These are phyloP conservation scores for Melocanna baccifera DNA, from an alignment of 176 grass and related monocot genomes.

Conservation along the genomic window DNA sequence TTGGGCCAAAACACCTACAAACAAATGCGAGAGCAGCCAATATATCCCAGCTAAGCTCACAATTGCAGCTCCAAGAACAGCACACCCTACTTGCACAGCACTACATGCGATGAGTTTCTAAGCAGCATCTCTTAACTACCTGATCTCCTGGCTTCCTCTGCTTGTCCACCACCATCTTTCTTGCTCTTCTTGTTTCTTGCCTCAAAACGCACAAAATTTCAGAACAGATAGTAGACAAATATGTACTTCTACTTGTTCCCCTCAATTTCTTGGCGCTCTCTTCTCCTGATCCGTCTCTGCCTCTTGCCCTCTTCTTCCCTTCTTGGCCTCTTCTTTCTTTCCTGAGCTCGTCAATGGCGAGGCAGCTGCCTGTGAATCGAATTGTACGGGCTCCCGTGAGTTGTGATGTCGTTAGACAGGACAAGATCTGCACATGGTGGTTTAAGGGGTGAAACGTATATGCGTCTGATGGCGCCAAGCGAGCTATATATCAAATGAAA, in stretches of 20 bases:
- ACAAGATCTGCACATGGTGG: slow-evolving; percentile 17
- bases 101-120: not conserved
- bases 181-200: not conserved
- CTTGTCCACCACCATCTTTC: slow-evolving; percentile 37
- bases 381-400: slow-evolving; percentile 8
- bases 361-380: not conserved
- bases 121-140: slow-evolving; percentile 18
- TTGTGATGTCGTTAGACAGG: not conserved
- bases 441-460: not conserved
- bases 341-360: not conserved
- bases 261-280: not conserved
- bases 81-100: no score
- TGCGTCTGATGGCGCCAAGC: slow-evolving; percentile 16
- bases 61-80: not conserved
- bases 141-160: slow-evolving; percentile 56
- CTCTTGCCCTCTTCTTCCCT: not conserved
- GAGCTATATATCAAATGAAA: not conserved
- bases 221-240: not conserved
- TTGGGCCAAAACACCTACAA: slow-evolving; percentile 74
- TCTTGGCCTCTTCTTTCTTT: not conserved
- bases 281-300: not conserved
- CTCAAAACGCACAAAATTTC: not conserved
- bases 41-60: not conserved
- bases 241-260: no score
- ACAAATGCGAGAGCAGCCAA: not conserved